These are phyloP conservation scores for Leishmania tropica DNA, from an alignment of 208 protist species.

Conservation along the genomic window DNA sequence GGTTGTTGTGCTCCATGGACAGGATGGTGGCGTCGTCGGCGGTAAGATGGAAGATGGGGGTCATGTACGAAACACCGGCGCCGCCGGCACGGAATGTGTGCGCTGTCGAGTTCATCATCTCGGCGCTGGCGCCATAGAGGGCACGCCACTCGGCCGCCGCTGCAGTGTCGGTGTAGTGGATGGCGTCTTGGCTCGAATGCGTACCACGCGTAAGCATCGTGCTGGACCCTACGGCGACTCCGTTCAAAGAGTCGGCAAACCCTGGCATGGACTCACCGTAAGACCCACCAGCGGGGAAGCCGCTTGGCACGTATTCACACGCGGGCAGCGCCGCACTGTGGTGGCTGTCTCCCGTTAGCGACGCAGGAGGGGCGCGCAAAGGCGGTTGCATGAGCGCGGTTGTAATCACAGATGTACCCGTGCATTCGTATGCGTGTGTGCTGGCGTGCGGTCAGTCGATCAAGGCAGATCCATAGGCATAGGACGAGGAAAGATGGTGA, in stretches of 20 bases:
- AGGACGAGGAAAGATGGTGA: neutral
- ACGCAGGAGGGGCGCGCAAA: neutral
- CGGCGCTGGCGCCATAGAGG: constrained; percentile 25
- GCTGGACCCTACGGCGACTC: neutral
- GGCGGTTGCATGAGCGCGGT: neutral
- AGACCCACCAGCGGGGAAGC: constrained; percentile 14
- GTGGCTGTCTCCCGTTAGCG: neutral
- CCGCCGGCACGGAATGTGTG: constrained; percentile 15
- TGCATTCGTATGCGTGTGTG: too few species aligned
- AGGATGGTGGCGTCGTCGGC: constrained; percentile 71
- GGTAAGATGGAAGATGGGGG: constrained; percentile 80
- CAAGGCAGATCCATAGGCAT: constrained; percentile 1
- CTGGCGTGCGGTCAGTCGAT: neutral
- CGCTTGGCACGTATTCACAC: constrained; percentile 25
- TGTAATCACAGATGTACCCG: neutral
- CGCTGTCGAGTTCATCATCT: constrained; percentile 26
- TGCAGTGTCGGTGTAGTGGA: constrained; percentile 9
- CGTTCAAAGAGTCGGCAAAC: neutral
- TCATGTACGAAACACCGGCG: constrained; percentile 56
- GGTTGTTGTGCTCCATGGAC: constrained; percentile 90
- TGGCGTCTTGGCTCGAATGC: neutral
- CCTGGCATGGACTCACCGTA: neutral
- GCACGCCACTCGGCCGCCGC: constrained; percentile 31
- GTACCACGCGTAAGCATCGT: neutral
- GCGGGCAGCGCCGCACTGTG: neutral